Conservation (phyloP, 768 basidiomycete genomes). For the Leccinum boreale region DNA sequence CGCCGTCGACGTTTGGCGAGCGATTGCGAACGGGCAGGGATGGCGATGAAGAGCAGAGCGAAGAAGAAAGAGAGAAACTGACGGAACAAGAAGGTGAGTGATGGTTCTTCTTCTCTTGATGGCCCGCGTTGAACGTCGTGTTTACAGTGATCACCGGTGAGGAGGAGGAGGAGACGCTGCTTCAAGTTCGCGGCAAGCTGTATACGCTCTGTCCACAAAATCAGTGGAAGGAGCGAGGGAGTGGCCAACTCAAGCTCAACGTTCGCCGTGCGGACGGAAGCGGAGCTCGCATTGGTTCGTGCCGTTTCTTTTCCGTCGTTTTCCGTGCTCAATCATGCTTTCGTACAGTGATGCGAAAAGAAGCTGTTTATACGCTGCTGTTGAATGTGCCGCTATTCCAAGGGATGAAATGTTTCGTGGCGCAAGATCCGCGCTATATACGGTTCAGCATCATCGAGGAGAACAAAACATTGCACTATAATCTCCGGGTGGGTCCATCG, state of each 20-base stretch:
- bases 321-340: constrained; percentile 9
- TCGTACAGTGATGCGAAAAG: constrained; percentile 75
- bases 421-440: constrained; percentile 78
- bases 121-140: background rate
- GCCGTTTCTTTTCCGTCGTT: background rate
- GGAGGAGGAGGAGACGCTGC: constrained; percentile 75
- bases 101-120: background rate
- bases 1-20: constrained; percentile 54
- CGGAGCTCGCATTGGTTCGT: constrained; percentile 63
- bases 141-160: constrained; percentile 68
- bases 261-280: constrained; percentile 59
- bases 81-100: constrained; percentile 67
- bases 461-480: constrained; percentile 63
- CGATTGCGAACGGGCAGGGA: constrained; percentile 62
- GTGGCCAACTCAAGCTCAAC: constrained; percentile 68
- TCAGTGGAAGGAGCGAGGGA: constrained; percentile 78
- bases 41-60: constrained; percentile 48
- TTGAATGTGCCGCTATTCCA: constrained; percentile 74
- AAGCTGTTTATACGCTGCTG: constrained; percentile 72
- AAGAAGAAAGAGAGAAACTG: constrained; percentile 43
- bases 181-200: constrained; percentile 76
- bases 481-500: constrained; percentile 56
- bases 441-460: constrained; percentile 71
- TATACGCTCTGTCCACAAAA: constrained; percentile 54
- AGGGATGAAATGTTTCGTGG: constrained; percentile 71